Evolutionary conservation across 1,284 basidiomycete species (phyloP), one percentile per base, ranked within the genome.

Genomic region (Cutaneotrichosporon cutaneum): DNA sequence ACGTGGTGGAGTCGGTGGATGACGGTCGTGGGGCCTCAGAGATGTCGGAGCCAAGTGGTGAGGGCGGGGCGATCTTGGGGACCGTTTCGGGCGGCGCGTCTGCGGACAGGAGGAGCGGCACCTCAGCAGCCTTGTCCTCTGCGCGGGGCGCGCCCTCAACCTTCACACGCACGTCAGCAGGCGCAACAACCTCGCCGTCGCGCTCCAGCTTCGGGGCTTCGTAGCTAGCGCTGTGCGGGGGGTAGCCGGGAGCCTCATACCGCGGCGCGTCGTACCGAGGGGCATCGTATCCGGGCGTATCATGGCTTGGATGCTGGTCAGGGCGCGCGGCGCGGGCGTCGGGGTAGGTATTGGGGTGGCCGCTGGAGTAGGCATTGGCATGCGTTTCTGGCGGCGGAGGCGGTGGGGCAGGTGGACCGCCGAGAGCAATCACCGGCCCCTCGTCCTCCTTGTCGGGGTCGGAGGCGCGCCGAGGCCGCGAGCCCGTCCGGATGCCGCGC

Each of bases 51-150:
- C 10, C 10, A 22, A n/a, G 44, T 11, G 24, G 24, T 47, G 45
- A 4, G 11, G 24, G 42, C 7, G n/a, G 42, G 10, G 45, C 45
- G 22, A 26, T 47, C 11, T 22, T 22, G 4, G 45, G 45, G 45
- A 47, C 45, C 9, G 50, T 32, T 35, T 35, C 51, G 16, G 51
- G 51, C 21, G 52, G 35, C 14, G 52, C 52, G 26, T 54, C 52
- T 7, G 52, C 52, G 13, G 52, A 54, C 5, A 54, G 52, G 22
- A 54, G 52, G 21, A 54, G 22, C 11, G 52, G 52, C 21, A 35
- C 8, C 21, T 54, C 52, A 21, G 14, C n/a, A 21, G 30, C 35
- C 30, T 26, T 33, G 52, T 22, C 35, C 52, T 24, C 52, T 18
- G 13, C 14, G 9, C 48, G 45, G 5, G 21, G 45, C 24, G 26